These are phyloP conservation scores for Colletotrichum orbiculare DNA, from an alignment of 2,329 filamentous ascomycete genomes.

Conservation along the genomic window DNA sequence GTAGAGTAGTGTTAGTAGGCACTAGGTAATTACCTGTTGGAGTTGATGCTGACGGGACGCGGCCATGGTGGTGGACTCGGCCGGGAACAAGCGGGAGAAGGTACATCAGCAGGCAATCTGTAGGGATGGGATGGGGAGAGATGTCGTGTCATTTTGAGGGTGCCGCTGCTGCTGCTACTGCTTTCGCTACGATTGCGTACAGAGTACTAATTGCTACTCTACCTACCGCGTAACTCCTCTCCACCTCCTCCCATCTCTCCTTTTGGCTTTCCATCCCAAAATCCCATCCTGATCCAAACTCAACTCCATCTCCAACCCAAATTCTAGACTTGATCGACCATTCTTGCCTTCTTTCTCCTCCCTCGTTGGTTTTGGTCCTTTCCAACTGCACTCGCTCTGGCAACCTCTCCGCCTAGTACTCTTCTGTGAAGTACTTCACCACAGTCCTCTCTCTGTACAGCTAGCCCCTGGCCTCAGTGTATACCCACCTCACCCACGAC, in stretches of 20 bases:
- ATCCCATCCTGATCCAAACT: neutral
- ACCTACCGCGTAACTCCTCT: neutral
- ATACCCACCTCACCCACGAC: constrained; percentile 8
- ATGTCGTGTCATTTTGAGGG: constrained; percentile 33
- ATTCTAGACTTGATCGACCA: neutral
- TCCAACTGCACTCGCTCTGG: constrained; percentile 30
- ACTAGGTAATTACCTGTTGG: too few relatives aligned
- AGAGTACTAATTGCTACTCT: constrained; percentile 3
- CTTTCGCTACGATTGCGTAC: neutral
- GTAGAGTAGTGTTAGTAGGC: too few relatives aligned
- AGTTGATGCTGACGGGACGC: too few relatives aligned
- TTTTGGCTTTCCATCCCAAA: neutral
- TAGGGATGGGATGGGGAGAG: neutral
- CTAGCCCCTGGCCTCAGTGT: neutral
- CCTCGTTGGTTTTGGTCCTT: constrained; percentile 15
- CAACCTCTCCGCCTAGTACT: neutral
- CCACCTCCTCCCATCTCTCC: constrained; percentile 8
- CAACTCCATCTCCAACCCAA: neutral
- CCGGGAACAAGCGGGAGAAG: too few relatives aligned
- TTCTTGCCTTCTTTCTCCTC: constrained; percentile 7
- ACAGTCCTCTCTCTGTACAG: neutral
- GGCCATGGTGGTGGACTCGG: too few relatives aligned
- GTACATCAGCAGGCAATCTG: too few relatives aligned
- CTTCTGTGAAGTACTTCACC: too few relatives aligned
- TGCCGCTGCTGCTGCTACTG: constrained; percentile 7